Conservation (phyloP, 371 early-diverging fungal species). For the Mortierella sp. region DNA sequence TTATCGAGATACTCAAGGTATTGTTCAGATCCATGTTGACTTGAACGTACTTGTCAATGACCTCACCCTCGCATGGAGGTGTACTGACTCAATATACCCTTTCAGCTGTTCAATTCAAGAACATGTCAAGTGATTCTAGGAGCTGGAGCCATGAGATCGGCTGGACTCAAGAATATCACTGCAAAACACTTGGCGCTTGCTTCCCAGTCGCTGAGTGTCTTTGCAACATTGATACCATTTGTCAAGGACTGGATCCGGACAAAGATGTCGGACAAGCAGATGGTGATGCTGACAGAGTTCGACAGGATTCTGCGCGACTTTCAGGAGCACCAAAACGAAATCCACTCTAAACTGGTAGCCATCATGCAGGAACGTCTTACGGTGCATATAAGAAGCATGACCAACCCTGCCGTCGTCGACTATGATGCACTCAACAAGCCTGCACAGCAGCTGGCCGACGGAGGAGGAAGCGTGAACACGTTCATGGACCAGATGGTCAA, state of each 20-base stretch:
- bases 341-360: constrained; percentile 86
- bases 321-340: constrained; percentile 86
- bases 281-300: constrained; percentile 83
- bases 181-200: constrained; percentile 95
- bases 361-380: constrained; percentile 92
- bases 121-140: constrained; percentile 95
- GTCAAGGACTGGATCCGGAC: constrained; percentile 76
- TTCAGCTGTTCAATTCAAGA: constrained; percentile 87
- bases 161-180: constrained; percentile 94
- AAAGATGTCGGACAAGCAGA: constrained; percentile 78
- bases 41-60: too few relatives aligned
- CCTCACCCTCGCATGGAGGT: too few relatives aligned
- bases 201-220: constrained; percentile 87
- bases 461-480: constrained; percentile 55
- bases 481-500: constrained; percentile 90
- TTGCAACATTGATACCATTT: constrained; percentile 87
- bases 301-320: constrained; percentile 84
- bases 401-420: constrained; percentile 39
- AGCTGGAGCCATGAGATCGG: constrained; percentile 94
- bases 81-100: not conserved
- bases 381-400: constrained; percentile 68
- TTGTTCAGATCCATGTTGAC: too few relatives aligned
- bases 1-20: constrained; percentile 87
- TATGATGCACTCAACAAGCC: constrained; percentile 50
- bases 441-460: constrained; percentile 55